Conservation (phyloP, 208 protist genomes). For the Willaertia magna region DNA sequence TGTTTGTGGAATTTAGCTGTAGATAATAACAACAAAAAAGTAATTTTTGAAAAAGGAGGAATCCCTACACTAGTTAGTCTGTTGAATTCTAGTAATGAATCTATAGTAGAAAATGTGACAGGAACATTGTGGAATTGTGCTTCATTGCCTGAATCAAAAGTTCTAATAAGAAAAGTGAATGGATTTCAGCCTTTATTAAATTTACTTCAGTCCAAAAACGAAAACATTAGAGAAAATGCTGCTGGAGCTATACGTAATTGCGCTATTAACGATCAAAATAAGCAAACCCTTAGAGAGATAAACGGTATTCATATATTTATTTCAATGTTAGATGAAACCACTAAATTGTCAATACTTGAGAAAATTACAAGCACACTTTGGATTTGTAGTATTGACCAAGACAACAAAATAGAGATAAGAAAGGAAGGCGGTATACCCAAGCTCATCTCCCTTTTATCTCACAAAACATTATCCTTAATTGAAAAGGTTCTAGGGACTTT, state of each 20-base stretch:
- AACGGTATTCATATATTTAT: conserved; percentile 15
- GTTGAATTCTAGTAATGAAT: conserved; percentile 47
- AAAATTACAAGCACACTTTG: conserved; percentile 70
- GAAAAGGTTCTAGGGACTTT: not conserved
- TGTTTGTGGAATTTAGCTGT: conserved; percentile 77
- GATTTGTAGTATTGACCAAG: conserved; percentile 67
- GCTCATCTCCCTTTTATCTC: conserved; percentile 38
- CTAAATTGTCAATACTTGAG: conserved; percentile 42
- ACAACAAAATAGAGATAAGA: conserved; percentile 67
- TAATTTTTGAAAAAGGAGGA: conserved; percentile 68
- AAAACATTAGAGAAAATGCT: conserved; percentile 71
- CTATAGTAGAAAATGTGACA: conserved; percentile 66
- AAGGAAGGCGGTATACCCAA: conserved; percentile 53
- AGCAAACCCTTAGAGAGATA: conserved; percentile 58
- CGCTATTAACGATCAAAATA: conserved; percentile 77
- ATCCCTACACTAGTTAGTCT: conserved; percentile 55
- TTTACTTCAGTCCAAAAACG: conserved; percentile 47
- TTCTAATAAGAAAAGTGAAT: conserved; percentile 56
- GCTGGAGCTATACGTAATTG: conserved; percentile 72
- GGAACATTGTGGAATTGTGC: conserved; percentile 82
- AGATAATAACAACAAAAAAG: conserved; percentile 67
- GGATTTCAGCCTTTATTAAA: conserved; percentile 59
- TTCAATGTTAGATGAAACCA: conserved; percentile 3
- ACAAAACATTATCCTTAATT: not conserved
- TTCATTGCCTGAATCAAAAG: conserved; percentile 54